Evolutionary conservation across 805 yeast genomes (phyloP).

Genomic region (Candida verbasci): DNA sequence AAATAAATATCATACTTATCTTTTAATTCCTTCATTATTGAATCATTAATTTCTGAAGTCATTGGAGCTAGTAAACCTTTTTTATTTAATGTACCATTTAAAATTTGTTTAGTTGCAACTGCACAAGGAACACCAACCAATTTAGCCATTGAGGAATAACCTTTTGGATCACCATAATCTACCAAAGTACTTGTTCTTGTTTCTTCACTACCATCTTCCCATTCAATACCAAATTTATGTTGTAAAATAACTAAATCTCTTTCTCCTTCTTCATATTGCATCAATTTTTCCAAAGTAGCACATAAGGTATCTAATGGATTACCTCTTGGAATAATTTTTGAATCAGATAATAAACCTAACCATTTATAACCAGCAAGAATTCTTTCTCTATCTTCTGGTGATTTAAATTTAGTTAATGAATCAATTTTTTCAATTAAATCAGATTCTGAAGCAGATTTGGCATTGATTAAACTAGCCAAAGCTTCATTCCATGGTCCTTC

Average conservation of each 20-base stretch:
- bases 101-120: slow-evolving; percentile 82
- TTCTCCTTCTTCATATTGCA: slow-evolving; percentile 95
- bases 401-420: slow-evolving; percentile 74
- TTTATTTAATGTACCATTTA: slow-evolving; percentile 70
- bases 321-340: slow-evolving; percentile 77
- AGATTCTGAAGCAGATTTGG: slow-evolving; percentile 61
- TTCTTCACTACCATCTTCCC: slow-evolving; percentile 90
- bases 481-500: slow-evolving; percentile 85
- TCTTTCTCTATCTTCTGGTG: slow-evolving; percentile 77
- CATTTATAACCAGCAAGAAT: slow-evolving; percentile 86
- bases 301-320: slow-evolving; percentile 95
- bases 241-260: slow-evolving; percentile 93
- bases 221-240: slow-evolving; percentile 96
- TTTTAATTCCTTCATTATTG: slow-evolving; percentile 87
- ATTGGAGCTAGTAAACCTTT: slow-evolving; percentile 91
- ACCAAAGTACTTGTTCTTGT: slow-evolving; percentile 93
- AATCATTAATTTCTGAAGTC: slow-evolving; percentile 83
- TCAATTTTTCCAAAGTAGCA: slow-evolving; percentile 89
- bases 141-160: slow-evolving; percentile 97
- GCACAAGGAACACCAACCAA: slow-evolving; percentile 98
- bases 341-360: slow-evolving; percentile 87
- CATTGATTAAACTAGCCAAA: slow-evolving; percentile 67
- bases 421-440: slow-evolving; percentile 76
- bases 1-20: slow-evolving; percentile 84
- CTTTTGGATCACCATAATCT: slow-evolving; percentile 83